Evolutionary conservation across 2,329 filamentous ascomycete genomes (phyloP), one percentile per base, ranked within the genome.

Genomic region (Hymenoscyphus scutula): DNA sequence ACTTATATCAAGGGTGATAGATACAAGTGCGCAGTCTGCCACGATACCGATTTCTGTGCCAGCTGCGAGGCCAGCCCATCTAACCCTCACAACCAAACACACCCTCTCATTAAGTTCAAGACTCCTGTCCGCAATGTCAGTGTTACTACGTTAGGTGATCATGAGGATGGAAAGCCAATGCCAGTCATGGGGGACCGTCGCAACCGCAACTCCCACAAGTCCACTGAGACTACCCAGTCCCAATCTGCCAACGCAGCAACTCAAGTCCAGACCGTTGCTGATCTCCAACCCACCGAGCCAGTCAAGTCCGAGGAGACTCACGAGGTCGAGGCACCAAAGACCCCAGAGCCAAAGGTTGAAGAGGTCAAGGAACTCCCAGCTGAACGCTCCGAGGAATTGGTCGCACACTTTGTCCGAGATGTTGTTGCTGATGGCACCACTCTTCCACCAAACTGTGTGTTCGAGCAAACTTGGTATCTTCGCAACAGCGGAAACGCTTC

Each of bases 1-100:
- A 85, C 80, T 32, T 97, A 92, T 78, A 97, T 99, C 71, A 82
- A 83, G 60, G 96, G 95, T 58, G 84, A 89, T 64, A 91, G 95
- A 67, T 99, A 95, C 84, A 99, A 99, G 86, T 99, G 95, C 74
- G 91, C 94, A 59, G 89, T 99, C 62, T 99, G 95, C 81, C 84
- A 96, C 73, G 93, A 99, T 75, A 89, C 89, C 37, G 95, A 99
- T 77, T 97, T 97, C 80, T 99, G 95, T 75, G 91, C 90, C 73
- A 90, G 85, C 73, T 99, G 95, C 78, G 96, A 99, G 79, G 92
- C 94, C 56, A 87, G 87, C 71, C 95, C 95, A 7, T 81, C 82
- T 67, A 94, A 96, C 76, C 81, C 80, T 25, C 95, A 99, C 81
- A 97, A 98, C 81, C 88, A 87, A 76, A 96, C 93, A n/a, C 95